Evolutionary conservation across 352 stramenopile genomes (phyloP).

Genomic region (Phytopythium sindhum): DNA sequence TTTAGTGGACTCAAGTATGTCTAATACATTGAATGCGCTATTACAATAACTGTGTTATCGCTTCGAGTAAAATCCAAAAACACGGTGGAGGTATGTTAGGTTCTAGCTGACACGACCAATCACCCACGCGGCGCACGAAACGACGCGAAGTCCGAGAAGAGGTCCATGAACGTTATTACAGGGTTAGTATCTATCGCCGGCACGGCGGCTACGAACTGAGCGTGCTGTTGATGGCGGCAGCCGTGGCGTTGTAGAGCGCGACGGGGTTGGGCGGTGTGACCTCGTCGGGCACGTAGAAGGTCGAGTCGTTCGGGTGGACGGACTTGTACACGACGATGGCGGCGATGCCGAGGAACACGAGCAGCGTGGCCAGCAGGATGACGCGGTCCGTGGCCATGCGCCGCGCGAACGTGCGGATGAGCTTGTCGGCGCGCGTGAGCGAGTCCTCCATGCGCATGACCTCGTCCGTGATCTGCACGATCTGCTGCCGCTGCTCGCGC

Average conservation of each 20-base stretch:
- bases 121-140: too few relatives aligned
- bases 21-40: too few relatives aligned
- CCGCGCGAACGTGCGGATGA: constrained; percentile 76
- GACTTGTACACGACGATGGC: constrained; percentile 85
- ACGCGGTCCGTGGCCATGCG: constrained; percentile 83
- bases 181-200: too few relatives aligned
- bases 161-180: too few relatives aligned
- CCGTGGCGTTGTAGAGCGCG: constrained; percentile 72
- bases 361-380: constrained; percentile 75
- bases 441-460: constrained; percentile 86
- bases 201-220: background rate
- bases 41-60: too few relatives aligned
- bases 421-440: constrained; percentile 71
- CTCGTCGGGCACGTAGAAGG: constrained; percentile 84
- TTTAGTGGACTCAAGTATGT: too few relatives aligned
- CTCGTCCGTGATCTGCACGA: constrained; percentile 85
- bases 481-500: constrained; percentile 78
- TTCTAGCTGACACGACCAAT: too few relatives aligned
- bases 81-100: too few relatives aligned
- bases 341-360: constrained; percentile 77
- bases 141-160: too few relatives aligned
- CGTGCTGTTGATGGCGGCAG: constrained; percentile 11
- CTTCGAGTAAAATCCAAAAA: too few relatives aligned
- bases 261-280: constrained; percentile 77
- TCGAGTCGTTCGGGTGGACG: constrained; percentile 65